These are phyloP conservation scores for Primulina tabacum DNA, from an alignment of 257 asterid species.

Conservation along the genomic window DNA sequence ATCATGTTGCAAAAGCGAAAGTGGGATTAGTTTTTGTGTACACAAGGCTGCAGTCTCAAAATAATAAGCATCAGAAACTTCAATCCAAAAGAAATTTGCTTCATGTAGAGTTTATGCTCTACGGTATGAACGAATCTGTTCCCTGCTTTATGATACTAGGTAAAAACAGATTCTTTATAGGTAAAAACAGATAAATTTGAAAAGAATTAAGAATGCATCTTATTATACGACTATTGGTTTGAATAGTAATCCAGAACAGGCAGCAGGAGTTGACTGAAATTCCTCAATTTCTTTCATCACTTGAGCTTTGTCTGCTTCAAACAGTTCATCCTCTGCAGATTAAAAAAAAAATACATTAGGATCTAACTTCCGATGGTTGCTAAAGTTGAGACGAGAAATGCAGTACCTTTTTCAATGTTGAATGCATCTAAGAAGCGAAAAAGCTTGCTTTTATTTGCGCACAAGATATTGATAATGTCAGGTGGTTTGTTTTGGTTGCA, in stretches of 20 bases:
- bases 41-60: neutral
- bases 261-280: slow-evolving; percentile 40
- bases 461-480: neutral
- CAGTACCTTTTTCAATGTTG: slow-evolving; percentile 28
- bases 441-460: slow-evolving; percentile 12
- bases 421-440: neutral
- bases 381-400: neutral
- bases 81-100: neutral
- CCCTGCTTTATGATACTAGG: too few relatives aligned
- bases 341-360: neutral
- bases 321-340: slow-evolving; percentile 71
- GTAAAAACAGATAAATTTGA: too few relatives aligned
- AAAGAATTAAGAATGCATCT: neutral
- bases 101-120: neutral
- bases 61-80: neutral
- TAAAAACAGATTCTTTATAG: too few relatives aligned
- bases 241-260: slow-evolving; percentile 50
- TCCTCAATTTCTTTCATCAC: slow-evolving; percentile 57
- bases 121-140: neutral
- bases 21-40: neutral
- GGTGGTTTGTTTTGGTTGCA: neutral
- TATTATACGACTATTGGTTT: slow-evolving; percentile 29
- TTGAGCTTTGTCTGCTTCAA: slow-evolving; percentile 78
- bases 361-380: neutral
- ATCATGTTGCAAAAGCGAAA: neutral